Percentiles rank a stretch among this genome's conserved stretches.
Conservation (phyloP, 768 basidiomycete species). For the Chalciporus chontae region DNA sequence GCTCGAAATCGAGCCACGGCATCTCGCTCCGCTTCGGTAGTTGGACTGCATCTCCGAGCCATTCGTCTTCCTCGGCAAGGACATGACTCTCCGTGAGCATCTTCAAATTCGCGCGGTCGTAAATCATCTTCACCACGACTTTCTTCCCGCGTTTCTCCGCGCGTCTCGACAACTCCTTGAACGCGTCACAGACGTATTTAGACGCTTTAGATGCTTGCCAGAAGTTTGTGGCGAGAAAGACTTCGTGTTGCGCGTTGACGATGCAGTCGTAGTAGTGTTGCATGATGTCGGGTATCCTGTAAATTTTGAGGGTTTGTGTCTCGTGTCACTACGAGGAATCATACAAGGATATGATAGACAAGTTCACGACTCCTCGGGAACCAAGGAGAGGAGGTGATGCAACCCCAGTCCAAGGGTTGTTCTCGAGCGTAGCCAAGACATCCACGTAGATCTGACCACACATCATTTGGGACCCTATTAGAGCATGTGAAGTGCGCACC, state of each 20-base stretch:
- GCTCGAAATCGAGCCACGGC: conserved; percentile 56
- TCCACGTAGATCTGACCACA: conserved; percentile 54
- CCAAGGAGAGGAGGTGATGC: conserved; percentile 64
- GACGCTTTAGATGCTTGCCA: conserved; percentile 53
- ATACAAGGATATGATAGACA: conserved; percentile 56
- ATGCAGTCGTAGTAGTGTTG: conserved; percentile 64
- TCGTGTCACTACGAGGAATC: conserved; percentile 10
- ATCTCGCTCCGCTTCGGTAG: conserved; percentile 55
- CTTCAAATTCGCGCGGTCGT: conserved; percentile 61
- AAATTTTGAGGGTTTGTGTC: conserved; percentile 9
- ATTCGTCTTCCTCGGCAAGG: conserved; percentile 43
- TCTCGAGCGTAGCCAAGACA: conserved; percentile 54
- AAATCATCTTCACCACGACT: conserved; percentile 64
- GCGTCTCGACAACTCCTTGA: conserved; percentile 49
- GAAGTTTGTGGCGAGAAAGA: conserved; percentile 67
- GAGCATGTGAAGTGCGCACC: conserved; percentile 10
- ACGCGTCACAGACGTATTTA: conserved; percentile 45
- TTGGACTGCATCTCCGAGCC: conserved; percentile 42
- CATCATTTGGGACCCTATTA: background rate
- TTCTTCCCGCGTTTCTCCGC: conserved; percentile 42
- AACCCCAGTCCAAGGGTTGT: conserved; percentile 51
- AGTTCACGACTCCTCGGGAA: conserved; percentile 57
- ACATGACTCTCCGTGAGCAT: conserved; percentile 47
- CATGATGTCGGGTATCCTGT: conserved; percentile 69
- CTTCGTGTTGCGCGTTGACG: conserved; percentile 56